These are phyloP conservation scores for Kazachstania bromeliacearum DNA, from an alignment of 805 yeast genomes.

Conservation along the genomic window DNA sequence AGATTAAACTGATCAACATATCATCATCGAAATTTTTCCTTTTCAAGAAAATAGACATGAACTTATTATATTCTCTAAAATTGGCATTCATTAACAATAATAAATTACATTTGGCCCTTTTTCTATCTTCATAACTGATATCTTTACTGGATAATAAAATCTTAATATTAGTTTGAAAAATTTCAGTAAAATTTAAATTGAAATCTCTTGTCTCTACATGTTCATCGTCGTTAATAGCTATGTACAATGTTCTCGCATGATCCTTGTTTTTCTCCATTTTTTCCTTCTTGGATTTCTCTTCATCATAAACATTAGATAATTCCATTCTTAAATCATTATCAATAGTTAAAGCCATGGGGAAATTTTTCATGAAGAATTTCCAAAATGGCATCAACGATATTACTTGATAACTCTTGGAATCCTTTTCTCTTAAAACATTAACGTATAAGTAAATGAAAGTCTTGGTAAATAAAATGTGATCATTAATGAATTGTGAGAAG, in stretches of 20 bases:
- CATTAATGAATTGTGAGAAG: conserved; percentile 32
- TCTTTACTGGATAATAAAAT: conserved; percentile 9
- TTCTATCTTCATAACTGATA: conserved; percentile 2
- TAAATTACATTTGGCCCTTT: conserved; percentile 14
- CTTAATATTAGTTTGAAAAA: conserved; percentile 25
- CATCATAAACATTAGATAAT: conserved; percentile 21
- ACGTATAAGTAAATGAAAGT: conserved; percentile 22
- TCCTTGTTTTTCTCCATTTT: conserved; percentile 14
- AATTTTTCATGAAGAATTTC: conserved; percentile 27
- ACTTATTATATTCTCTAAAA: conserved; percentile 24
- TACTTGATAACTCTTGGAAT: conserved; percentile 16
- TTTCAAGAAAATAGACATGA: conserved; percentile 26
- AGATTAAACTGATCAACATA: conserved; percentile 18
- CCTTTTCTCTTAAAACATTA: conserved; percentile 17
- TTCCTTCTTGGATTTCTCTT: conserved; percentile 21
- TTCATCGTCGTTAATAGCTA: conserved; percentile 7
- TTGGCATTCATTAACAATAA: conserved; percentile 17
- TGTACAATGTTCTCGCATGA: conserved; percentile 9
- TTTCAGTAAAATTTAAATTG: conserved; percentile 17
- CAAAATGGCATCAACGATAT: conserved; percentile 25
- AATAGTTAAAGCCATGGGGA: conserved; percentile 21
- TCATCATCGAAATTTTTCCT: conserved; percentile 18
- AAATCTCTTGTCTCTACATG: conserved; percentile 4
- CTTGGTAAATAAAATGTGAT: conserved; percentile 29
- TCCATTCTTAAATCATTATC: conserved; percentile 23